Evolutionary conservation across 306 rosid species (phyloP).

Genomic region (Rubus parviflorus): DNA sequence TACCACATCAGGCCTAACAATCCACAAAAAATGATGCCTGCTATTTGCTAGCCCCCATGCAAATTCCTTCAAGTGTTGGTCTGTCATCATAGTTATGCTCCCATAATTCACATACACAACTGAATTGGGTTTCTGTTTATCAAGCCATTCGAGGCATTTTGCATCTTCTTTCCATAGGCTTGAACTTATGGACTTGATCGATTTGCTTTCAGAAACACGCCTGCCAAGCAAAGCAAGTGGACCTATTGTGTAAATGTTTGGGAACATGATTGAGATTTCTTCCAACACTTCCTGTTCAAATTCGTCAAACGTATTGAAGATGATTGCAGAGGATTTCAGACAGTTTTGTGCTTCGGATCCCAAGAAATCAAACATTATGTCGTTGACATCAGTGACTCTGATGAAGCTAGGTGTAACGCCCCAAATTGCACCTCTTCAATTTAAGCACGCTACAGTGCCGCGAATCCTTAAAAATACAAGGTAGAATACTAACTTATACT

Average conservation of each 20-base stretch:
- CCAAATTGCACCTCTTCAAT: too few species aligned
- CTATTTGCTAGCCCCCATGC: constrained; percentile 52
- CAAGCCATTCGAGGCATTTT: constrained; percentile 35
- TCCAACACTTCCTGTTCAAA: constrained; percentile 39
- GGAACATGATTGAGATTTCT: constrained; percentile 35
- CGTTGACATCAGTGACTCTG: constrained; percentile 26
- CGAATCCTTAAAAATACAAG: too few species aligned
- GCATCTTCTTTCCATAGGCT: constrained; percentile 47
- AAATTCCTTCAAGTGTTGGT: constrained; percentile 39
- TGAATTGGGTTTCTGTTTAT: constrained; percentile 25
- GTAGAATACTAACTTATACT: too few species aligned
- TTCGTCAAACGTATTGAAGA: constrained; percentile 44
- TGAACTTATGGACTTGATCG: constrained; percentile 19
- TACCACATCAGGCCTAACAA: constrained; percentile 43
- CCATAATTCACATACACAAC: constrained; percentile 45
- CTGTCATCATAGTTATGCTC: constrained; percentile 32
- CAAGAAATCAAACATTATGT: constrained; percentile 42
- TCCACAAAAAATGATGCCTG: constrained; percentile 39
- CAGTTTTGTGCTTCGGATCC: constrained; percentile 34
- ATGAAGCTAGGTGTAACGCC: too few species aligned
- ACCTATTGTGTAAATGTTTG: constrained; percentile 41
- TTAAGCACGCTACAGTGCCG: too few species aligned
- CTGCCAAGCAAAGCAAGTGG: constrained; percentile 30
- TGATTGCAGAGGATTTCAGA: constrained; percentile 34
- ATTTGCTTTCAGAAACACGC: constrained; percentile 19